These are phyloP conservation scores for Flaveria linearis DNA, from an alignment of 129 eudicot genomes.

Conservation along the genomic window DNA sequence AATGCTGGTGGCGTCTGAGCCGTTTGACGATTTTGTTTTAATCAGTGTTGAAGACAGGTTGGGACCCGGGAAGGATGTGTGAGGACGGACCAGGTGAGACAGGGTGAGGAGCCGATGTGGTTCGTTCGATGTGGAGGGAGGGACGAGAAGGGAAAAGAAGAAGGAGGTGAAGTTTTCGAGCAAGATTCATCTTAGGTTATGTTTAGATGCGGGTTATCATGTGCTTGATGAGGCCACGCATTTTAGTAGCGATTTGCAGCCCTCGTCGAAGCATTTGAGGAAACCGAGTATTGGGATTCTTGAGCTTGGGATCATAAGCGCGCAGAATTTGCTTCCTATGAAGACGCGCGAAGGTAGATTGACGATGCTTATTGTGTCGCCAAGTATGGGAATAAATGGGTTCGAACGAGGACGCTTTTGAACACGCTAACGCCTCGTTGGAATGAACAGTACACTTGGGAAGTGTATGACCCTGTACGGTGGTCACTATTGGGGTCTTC, in stretches of 20 bases:
- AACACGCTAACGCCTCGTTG: slow-evolving; percentile 75
- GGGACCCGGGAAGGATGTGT: slow-evolving; percentile 63
- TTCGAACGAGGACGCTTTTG: slow-evolving; percentile 81
- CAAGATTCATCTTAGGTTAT: slow-evolving; percentile 63
- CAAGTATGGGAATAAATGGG: slow-evolving; percentile 96
- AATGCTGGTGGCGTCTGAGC: slow-evolving; percentile 81
- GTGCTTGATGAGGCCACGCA: slow-evolving; percentile 86
- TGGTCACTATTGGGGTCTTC: slow-evolving; percentile 77
- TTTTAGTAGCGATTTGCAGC: slow-evolving; percentile 88
- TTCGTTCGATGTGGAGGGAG: no score
- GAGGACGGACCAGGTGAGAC: slow-evolving; percentile 56
- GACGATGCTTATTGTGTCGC: slow-evolving; percentile 93
- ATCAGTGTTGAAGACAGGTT: slow-evolving; percentile 71
- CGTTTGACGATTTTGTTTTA: slow-evolving; percentile 65
- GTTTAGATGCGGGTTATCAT: slow-evolving; percentile 81
- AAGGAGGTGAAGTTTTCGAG: slow-evolving; percentile 73
- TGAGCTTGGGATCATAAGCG: slow-evolving; percentile 81
- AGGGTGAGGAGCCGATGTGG: no score
- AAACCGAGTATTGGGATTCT: slow-evolving; percentile 75
- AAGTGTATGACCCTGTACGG: slow-evolving; percentile 88
- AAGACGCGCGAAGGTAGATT: slow-evolving; percentile 67
- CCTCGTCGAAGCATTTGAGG: slow-evolving; percentile 59
- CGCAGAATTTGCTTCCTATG: slow-evolving; percentile 65
- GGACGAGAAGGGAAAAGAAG: slow-evolving; percentile 61
- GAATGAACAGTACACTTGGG: slow-evolving; percentile 99